Base-by-base conservation (phyloP, 108 stramenopile genomes). In the Conticribra guillardii region DNA sequence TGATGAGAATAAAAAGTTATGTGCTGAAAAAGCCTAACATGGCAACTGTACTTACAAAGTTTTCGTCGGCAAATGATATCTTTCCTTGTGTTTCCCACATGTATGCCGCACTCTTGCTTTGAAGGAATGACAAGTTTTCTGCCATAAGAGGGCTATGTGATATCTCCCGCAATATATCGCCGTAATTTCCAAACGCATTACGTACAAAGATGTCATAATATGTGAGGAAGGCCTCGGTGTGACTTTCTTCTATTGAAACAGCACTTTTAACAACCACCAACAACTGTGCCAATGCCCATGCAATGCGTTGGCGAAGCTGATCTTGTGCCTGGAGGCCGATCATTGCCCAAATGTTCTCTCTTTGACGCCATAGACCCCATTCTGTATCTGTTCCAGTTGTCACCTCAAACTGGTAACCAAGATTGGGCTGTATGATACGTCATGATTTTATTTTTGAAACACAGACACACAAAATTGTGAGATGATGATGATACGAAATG, bases 121-220 rank as follows among this genome's bases (percentile, higher is more conserved):
- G 64, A n/a, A 78, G 31, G 59, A 76, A 91, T 17, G 84, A 71
- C 19, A 94, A 65, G 73, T 85, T 88, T 28, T 74, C 71, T 41
- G 69, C 93, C 93, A 94, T 91, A 21, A 84, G 24, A 33, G 93
- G 85, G 49, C 60, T 75, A 62, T 74, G 87, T 16, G 85, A 53
- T 37, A 94, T 86, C 54, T 94, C 93, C 8, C 77, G 76, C 15
- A 94, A 63, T 9, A 91, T 64, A 55, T 94, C 87, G 26, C 73
- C 54, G 54, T 87, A 91, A 65, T 87, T 91, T 45, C 90, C 90
- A 71, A 94, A 94, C 4, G 89, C 90, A 69, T 91, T 79, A 37
- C 88, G 73, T 3, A 90, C 85, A 62, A 88, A 88, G 50, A 91
- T 91, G 55, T 91, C 90, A 76, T 91, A 87, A 48, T 82, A 91